Evolutionary conservation across 805 yeast genomes (phyloP).

Genomic region (Metschnikowia anglica): DNA sequence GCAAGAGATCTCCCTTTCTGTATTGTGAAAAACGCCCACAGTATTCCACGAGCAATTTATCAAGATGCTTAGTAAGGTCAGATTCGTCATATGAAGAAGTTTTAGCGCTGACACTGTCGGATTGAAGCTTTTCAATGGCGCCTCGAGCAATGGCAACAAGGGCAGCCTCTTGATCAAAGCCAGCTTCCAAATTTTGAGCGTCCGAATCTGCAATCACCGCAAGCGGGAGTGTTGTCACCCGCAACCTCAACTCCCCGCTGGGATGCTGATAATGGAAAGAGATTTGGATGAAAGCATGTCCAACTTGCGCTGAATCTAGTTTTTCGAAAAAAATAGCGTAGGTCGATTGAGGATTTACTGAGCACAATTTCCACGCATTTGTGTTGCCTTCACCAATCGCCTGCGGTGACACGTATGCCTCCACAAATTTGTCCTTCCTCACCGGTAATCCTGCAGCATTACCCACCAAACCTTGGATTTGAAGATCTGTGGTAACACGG

Average conservation of each 20-base stretch:
- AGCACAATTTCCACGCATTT: slow-evolving; percentile 59
- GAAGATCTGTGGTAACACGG: slow-evolving; percentile 49
- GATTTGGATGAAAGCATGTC: slow-evolving; percentile 48
- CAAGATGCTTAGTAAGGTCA: slow-evolving; percentile 49
- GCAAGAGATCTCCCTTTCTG: slow-evolving; percentile 44
- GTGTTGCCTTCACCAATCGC: slow-evolving; percentile 51
- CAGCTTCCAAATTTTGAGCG: slow-evolving; percentile 40
- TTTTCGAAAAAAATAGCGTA: slow-evolving; percentile 60
- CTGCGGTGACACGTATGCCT: slow-evolving; percentile 31
- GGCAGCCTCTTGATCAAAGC: slow-evolving; percentile 71
- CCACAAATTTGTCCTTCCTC: slow-evolving; percentile 27
- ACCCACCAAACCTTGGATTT: slow-evolving; percentile 60
- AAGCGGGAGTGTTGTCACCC: slow-evolving; percentile 58
- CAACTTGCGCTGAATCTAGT: slow-evolving; percentile 29
- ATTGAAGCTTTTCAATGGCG: slow-evolving; percentile 44
- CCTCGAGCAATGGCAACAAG: slow-evolving; percentile 59
- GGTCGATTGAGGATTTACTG: slow-evolving; percentile 55
- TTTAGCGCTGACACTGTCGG: slow-evolving; percentile 15
- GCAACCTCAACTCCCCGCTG: slow-evolving; percentile 53
- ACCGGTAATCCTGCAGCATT: slow-evolving; percentile 51
- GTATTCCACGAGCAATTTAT: slow-evolving; percentile 46
- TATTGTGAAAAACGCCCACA: slow-evolving; percentile 50
- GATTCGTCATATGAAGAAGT: slow-evolving; percentile 22
- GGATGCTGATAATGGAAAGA: slow-evolving; percentile 63
- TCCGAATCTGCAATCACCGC: slow-evolving; percentile 44